Evolutionary conservation across 192 early-diverging fungal genomes (phyloP).

Genomic region (Backusella australiensis): DNA sequence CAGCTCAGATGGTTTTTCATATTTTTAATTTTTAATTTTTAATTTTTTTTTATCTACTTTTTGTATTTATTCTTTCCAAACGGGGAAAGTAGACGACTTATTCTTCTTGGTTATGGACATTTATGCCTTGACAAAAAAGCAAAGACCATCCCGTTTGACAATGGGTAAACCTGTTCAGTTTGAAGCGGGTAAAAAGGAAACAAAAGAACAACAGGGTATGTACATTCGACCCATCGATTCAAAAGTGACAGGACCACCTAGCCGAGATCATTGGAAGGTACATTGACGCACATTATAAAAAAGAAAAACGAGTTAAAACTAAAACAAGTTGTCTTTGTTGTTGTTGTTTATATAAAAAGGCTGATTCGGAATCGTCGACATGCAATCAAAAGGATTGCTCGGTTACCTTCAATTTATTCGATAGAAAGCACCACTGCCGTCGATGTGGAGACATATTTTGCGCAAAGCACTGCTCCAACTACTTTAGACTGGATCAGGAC

Average conservation of each 20-base stretch:
- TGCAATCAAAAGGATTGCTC: slow-evolving; percentile 32
- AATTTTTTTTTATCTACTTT: neutral
- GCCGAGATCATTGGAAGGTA: slow-evolving; percentile 27
- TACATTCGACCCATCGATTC: slow-evolving; percentile 1
- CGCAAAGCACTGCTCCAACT: slow-evolving; percentile 35
- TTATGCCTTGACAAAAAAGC: slow-evolving; percentile 25
- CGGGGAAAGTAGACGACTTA: neutral
- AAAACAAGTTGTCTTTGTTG: neutral
- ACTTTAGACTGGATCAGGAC: slow-evolving; percentile 37
- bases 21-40: neutral
- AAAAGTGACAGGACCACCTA: slow-evolving; percentile 22
- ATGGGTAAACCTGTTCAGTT: slow-evolving; percentile 7
- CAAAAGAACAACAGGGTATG: neutral
- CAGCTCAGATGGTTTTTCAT: neutral
- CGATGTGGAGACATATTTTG: slow-evolving; percentile 45
- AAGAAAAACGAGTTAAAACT: neutral
- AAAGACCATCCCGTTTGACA: slow-evolving; percentile 27
- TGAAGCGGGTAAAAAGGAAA: neutral
- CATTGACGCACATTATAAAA: neutral
- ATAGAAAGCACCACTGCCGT: slow-evolving; percentile 42
- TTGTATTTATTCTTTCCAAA: neutral
- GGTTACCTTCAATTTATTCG: slow-evolving; percentile 30
- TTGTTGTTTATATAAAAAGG: slow-evolving; percentile 17
- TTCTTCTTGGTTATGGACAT: slow-evolving; percentile 26
- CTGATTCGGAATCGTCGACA: slow-evolving; percentile 28